Evolutionary conservation across 1,139 yeast genomes (phyloP).

Genomic region (Zhuliangozyma blackwelliae): DNA sequence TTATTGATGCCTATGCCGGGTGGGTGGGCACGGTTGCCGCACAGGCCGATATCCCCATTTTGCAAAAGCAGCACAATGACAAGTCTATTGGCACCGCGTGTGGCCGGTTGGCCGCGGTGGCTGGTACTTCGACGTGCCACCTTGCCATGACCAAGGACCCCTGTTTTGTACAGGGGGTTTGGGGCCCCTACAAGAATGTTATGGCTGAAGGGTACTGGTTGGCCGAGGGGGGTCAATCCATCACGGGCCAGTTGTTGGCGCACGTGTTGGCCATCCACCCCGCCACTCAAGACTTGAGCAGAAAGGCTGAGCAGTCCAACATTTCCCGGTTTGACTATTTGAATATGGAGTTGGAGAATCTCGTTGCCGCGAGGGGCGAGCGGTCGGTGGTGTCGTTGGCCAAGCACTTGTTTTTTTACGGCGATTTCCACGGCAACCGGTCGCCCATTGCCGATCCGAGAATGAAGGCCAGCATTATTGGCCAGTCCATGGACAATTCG

Average conservation of each 20-base stretch:
- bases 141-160: conserved; percentile 82
- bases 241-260: conserved; percentile 91
- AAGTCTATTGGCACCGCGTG: conserved; percentile 55
- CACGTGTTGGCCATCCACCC: conserved; percentile 91
- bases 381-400: conserved; percentile 79
- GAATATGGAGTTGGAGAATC: conserved; percentile 65
- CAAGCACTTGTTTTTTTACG: conserved; percentile 83
- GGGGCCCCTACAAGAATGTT: conserved; percentile 98
- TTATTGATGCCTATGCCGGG: conserved; percentile 97
- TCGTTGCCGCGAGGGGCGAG: conserved; percentile 51
- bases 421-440: conserved; percentile 95
- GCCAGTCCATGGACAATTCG: conserved; percentile 86
- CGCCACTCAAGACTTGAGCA: conserved; percentile 68
- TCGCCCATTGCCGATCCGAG: conserved; percentile 93
- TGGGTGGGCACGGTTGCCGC: conserved; percentile 99
- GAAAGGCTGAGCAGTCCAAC: conserved; percentile 58
- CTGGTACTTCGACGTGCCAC: conserved; percentile 98
- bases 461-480: conserved; percentile 92
- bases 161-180: conserved; percentile 89
- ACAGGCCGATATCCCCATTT: conserved; percentile 52
- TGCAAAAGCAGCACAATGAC: conserved; percentile 33
- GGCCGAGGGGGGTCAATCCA: conserved; percentile 98
- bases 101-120: conserved; percentile 94
- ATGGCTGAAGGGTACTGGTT: conserved; percentile 87
- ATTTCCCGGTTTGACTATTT: conserved; percentile 78